These are phyloP conservation scores for Evernia prunastri DNA, from an alignment of 495 filamentous ascomycete species.

Conservation along the genomic window DNA sequence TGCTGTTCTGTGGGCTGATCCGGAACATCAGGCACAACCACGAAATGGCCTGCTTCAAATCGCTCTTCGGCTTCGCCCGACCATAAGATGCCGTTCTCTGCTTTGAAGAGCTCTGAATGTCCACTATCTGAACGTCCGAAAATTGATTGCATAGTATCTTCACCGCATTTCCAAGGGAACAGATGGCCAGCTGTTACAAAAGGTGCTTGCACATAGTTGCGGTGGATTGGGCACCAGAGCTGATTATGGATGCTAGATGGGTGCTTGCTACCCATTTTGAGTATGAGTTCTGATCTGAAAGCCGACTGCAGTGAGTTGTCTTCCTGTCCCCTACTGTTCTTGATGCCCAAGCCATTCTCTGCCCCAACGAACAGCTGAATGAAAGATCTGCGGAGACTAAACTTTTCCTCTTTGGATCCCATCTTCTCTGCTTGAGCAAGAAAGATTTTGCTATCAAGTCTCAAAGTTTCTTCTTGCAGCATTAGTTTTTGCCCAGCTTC, in stretches of 20 bases:
- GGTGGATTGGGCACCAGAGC: background rate
- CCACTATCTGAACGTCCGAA: slow-evolving; percentile 17
- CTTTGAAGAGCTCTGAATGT: slow-evolving; percentile 22
- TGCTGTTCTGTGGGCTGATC: slow-evolving; percentile 15
- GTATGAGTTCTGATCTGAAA: background rate
- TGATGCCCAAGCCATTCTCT: slow-evolving; percentile 3
- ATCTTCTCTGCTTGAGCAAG: slow-evolving; percentile 6
- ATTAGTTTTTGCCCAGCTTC: background rate
- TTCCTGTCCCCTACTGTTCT: background rate
- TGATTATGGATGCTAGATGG: no score
- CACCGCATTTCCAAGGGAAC: slow-evolving; percentile 22
- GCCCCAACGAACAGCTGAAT: slow-evolving; percentile 1
- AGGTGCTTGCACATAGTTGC: background rate
- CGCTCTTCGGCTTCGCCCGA: slow-evolving; percentile 6
- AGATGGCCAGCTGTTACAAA: slow-evolving; percentile 8
- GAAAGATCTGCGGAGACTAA: slow-evolving; percentile 1
- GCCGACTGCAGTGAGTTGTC: background rate
- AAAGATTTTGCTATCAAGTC: background rate
- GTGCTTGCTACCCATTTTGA: background rate
- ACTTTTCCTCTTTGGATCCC: slow-evolving; percentile 1
- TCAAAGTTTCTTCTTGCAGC: background rate
- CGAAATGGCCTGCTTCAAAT: slow-evolving; percentile 22
- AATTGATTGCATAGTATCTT: slow-evolving; percentile 23
- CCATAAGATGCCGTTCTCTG: slow-evolving; percentile 22
- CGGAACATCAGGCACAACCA: slow-evolving; percentile 24